Conservation (phyloP, 192 early-diverging fungal species). For the Phycomyces blakesleeanus region DNA sequence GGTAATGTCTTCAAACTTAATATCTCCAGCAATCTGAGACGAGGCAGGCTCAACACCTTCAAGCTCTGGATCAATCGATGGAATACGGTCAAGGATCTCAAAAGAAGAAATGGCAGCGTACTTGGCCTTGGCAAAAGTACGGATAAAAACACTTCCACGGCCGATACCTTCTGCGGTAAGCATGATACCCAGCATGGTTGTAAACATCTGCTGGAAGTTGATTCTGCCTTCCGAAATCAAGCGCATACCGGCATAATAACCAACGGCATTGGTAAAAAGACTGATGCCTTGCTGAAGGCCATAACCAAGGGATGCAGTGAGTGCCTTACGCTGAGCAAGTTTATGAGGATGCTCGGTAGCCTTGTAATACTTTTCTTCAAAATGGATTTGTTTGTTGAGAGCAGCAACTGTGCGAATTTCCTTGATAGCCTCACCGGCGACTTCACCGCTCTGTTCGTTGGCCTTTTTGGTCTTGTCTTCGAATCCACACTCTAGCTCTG, state of each 20-base stretch:
- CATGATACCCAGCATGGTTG: conserved; percentile 75
- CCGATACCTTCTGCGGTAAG: conserved; percentile 64
- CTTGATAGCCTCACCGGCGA: conserved; percentile 79
- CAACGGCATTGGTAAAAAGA: conserved; percentile 72
- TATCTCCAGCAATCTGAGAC: conserved; percentile 39
- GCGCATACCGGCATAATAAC: conserved; percentile 70
- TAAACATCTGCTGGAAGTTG: conserved; percentile 51
- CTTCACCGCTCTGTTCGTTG: conserved; percentile 76
- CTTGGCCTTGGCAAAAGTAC: conserved; percentile 75
- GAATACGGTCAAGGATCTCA: conserved; percentile 62
- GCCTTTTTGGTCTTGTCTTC: conserved; percentile 64
- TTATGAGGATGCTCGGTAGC: conserved; percentile 68
- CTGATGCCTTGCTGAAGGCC: conserved; percentile 67
- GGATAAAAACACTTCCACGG: conserved; percentile 61
- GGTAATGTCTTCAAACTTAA: conserved; percentile 50
- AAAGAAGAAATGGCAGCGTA: conserved; percentile 71
- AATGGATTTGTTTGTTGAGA: conserved; percentile 69
- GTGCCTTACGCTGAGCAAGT: conserved; percentile 61
- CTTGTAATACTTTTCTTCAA: conserved; percentile 59
- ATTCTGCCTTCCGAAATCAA: conserved; percentile 50
- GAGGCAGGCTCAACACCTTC: conserved; percentile 34
- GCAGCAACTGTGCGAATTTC: conserved; percentile 83
- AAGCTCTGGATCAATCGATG: conserved; percentile 60
- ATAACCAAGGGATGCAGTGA: conserved; percentile 66
- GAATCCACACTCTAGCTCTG: conserved; percentile 52